Percentiles rank a stretch among this genome's conserved stretches.
These are phyloP conservation scores for Vigna mungo DNA, from an alignment of 306 rosid genomes.

Conservation along the genomic window DNA sequence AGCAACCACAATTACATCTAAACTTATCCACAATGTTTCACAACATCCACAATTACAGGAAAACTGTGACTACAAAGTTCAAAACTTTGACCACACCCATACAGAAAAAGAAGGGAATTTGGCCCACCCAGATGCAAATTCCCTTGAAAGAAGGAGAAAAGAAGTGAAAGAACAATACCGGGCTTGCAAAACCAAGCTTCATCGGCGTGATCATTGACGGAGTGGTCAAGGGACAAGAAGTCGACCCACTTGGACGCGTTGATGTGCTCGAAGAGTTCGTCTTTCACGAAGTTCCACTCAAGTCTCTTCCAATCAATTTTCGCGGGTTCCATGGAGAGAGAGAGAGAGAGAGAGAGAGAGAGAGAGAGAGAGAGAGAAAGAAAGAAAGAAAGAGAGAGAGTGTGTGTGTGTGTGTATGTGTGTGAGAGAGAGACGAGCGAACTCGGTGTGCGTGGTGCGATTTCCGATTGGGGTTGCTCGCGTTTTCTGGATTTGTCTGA, in stretches of 20 bases:
- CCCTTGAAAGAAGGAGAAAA: background rate
- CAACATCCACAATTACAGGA: background rate
- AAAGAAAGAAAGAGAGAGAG: too few species aligned
- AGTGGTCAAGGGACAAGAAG: conserved; percentile 62
- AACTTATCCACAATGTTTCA: background rate
- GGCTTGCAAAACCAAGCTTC: conserved; percentile 92
- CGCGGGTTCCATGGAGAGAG: conserved; percentile 83
- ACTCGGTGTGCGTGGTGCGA: too few species aligned
- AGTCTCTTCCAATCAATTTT: conserved; percentile 90
- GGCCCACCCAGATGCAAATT: background rate
- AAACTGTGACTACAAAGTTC: background rate
- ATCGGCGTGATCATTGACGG: conserved; percentile 48
- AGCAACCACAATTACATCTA: background rate
- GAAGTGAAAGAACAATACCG: conserved; percentile 46
- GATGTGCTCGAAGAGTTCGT: conserved; percentile 76
- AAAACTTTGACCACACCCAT: background rate
- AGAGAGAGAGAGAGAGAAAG: too few species aligned
- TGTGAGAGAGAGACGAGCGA: background rate
- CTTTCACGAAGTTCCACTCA: conserved; percentile 83
- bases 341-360: too few species aligned
- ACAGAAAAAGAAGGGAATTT: conserved; percentile 24
- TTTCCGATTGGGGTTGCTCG: too few species aligned
- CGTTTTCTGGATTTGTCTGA: too few species aligned
- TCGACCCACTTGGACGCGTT: conserved; percentile 96
- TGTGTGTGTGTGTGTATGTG: background rate